These are phyloP conservation scores for Solanum etuberosum DNA, from an alignment of 257 asterid genomes.

Conservation along the genomic window DNA sequence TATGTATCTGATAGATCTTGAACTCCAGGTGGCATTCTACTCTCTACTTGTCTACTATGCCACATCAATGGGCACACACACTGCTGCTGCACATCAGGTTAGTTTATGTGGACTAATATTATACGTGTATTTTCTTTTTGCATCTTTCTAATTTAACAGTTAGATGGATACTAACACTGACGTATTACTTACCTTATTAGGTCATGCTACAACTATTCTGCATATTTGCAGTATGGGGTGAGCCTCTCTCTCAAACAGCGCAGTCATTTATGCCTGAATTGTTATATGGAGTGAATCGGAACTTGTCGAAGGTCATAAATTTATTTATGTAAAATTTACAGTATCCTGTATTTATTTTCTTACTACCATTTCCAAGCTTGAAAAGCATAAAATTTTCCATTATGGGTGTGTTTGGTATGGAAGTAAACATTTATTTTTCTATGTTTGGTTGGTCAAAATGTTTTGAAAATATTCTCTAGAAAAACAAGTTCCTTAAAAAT, in stretches of 20 bases:
- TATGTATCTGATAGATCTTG: constrained; percentile 9
- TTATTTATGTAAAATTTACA: background rate
- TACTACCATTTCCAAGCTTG: background rate
- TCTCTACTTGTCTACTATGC: constrained; percentile 85
- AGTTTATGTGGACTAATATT: background rate
- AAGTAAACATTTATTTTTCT: background rate
- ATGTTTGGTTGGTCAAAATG: background rate
- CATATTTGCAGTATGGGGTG: constrained; percentile 83
- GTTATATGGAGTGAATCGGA: constrained; percentile 71
- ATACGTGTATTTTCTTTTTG: background rate
- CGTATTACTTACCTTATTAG: constrained; percentile 20
- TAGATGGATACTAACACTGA: background rate
- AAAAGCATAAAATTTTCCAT: background rate
- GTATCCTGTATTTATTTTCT: background rate
- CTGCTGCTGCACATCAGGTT: constrained; percentile 93
- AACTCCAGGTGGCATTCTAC: constrained; percentile 61
- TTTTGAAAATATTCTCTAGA: background rate
- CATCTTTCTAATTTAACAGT: background rate
- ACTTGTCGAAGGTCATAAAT: constrained; percentile 57
- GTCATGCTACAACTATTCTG: constrained; percentile 85
- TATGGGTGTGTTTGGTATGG: background rate
- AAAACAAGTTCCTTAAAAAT: background rate
- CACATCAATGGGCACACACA: constrained; percentile 75
- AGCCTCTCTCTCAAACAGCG: constrained; percentile 95
- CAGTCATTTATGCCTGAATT: constrained; percentile 95